phyloP scores from a whole-genome alignment of 805 yeast genomes.

The Ogataea pilisensis region DNA sequence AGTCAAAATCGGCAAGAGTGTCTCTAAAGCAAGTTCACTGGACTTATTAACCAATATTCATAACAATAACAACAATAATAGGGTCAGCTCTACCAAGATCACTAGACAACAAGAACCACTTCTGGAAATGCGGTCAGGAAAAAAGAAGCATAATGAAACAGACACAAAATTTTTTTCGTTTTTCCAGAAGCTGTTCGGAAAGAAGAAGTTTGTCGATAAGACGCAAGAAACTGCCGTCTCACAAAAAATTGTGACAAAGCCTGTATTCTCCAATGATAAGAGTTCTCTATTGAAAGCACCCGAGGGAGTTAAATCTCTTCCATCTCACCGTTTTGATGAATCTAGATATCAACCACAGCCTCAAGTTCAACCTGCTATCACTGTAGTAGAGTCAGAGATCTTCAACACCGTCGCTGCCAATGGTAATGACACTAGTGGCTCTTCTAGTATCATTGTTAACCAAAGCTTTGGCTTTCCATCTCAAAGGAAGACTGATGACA shows the following conservation, averaged over 20 bases:
- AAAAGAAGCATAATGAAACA: background rate
- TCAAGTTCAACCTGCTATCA: background rate
- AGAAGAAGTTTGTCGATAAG: background rate
- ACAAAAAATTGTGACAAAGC: too few species aligned
- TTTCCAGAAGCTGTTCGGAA: slow-evolving; percentile 1
- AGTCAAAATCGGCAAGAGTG: slow-evolving; percentile 4
- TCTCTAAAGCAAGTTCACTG: slow-evolving; percentile 19
- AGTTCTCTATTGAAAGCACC: too few species aligned
- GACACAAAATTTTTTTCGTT: too few species aligned
- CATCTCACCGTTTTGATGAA: too few species aligned
- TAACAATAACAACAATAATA: slow-evolving; percentile 1
- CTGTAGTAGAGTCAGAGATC: background rate
- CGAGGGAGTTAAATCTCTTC: too few species aligned
- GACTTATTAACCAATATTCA: slow-evolving; percentile 12
- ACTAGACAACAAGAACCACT: slow-evolving; percentile 6
- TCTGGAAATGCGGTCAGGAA: background rate
- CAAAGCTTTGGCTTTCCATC: slow-evolving; percentile 32
- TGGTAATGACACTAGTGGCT: slow-evolving; percentile 5
- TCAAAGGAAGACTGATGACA: background rate
- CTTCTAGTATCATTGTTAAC: slow-evolving; percentile 27
- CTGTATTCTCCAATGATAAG: too few species aligned
- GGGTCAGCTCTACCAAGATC: slow-evolving; percentile 23
- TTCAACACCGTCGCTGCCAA: background rate
- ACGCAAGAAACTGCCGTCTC: background rate
- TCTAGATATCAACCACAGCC: background rate